A percentile compares a stretch with the other conserved stretches of the same genome.
These are phyloP conservation scores for Cutaneotrichosporon cavernicola DNA, from an alignment of 1,284 basidiomycete species.

Conservation along the genomic window DNA sequence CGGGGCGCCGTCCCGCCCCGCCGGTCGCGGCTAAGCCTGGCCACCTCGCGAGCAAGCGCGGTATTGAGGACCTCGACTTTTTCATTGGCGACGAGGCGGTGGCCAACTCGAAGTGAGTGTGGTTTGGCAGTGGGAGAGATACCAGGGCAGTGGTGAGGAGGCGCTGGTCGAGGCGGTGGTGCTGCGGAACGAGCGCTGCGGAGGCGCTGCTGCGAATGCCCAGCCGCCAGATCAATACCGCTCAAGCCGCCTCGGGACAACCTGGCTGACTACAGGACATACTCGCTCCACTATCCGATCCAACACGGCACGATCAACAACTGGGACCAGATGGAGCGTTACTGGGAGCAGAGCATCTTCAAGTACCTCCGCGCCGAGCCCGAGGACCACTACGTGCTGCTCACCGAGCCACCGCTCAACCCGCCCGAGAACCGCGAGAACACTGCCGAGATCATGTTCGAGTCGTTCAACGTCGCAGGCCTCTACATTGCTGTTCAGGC, in stretches of 20 bases:
- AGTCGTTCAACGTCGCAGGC: slow-evolving; percentile 93
- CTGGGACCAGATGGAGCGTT: slow-evolving; percentile 99
- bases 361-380: slow-evolving; percentile 98
- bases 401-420: slow-evolving; percentile 98
- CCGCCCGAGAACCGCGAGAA: slow-evolving; percentile 98
- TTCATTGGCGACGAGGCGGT: slow-evolving; percentile 98
- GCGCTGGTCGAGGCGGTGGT: not conserved
- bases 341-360: slow-evolving; percentile 99
- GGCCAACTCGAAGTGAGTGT: slow-evolving; percentile 73
- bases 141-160: not conserved
- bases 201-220: not conserved
- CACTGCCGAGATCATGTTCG: slow-evolving; percentile 99
- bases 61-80: slow-evolving; percentile 98
- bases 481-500: slow-evolving; percentile 97
- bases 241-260: not conserved
- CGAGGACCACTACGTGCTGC: slow-evolving; percentile 96
- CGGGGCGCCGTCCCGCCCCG: slow-evolving; percentile 53
- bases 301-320: slow-evolving; percentile 98
- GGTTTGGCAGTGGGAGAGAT: not conserved
- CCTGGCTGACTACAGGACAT: slow-evolving; percentile 59
- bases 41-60: slow-evolving; percentile 91
- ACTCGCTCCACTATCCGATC: slow-evolving; percentile 95
- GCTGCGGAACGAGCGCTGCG: not conserved
- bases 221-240: not conserved
- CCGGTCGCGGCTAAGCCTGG: slow-evolving; percentile 71